Conservation (phyloP, 192 early-diverging fungal species). For the Pecoramyces ruminantium region DNA sequence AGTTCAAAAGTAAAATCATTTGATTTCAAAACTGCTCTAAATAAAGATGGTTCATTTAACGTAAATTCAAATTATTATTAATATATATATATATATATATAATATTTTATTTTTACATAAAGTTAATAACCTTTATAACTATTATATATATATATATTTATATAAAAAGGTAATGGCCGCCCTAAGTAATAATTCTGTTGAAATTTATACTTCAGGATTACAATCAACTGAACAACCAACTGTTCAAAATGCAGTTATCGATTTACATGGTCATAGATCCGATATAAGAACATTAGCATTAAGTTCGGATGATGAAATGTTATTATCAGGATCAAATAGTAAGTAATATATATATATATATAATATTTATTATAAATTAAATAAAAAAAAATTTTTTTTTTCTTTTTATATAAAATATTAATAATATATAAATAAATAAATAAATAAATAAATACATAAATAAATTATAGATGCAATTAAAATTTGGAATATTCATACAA, state of each 20-base stretch:
- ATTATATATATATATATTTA: too few relatives aligned
- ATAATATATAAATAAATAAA: too few relatives aligned
- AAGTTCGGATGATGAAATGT: slow-evolving; percentile 70
- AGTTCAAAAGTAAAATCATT: slow-evolving; percentile 67
- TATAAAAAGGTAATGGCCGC: slow-evolving; percentile 53
- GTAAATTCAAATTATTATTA: neutral
- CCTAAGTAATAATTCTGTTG: slow-evolving; percentile 67
- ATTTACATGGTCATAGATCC: slow-evolving; percentile 73
- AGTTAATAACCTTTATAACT: too few relatives aligned
- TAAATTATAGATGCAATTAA: slow-evolving; percentile 61
- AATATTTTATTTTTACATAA: too few relatives aligned
- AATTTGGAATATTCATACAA: slow-evolving; percentile 74
- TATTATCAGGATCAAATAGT: slow-evolving; percentile 73
- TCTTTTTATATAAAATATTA: too few relatives aligned
- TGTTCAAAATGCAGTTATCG: slow-evolving; percentile 47
- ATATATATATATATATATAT: too few relatives aligned
- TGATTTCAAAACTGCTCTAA: slow-evolving; percentile 36
- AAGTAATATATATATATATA: slow-evolving; percentile 4
- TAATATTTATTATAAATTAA: too few relatives aligned
- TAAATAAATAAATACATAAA: too few relatives aligned
- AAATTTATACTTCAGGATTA: slow-evolving; percentile 57
- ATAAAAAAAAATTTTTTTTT: too few relatives aligned
- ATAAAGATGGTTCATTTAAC: neutral
- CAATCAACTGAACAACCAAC: slow-evolving; percentile 43
- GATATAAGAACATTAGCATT: slow-evolving; percentile 83